Evolutionary conservation across 139 green algal genomes (phyloP), one percentile per base, ranked within the genome.

Genomic region (Haematococcus lacustris): DNA sequence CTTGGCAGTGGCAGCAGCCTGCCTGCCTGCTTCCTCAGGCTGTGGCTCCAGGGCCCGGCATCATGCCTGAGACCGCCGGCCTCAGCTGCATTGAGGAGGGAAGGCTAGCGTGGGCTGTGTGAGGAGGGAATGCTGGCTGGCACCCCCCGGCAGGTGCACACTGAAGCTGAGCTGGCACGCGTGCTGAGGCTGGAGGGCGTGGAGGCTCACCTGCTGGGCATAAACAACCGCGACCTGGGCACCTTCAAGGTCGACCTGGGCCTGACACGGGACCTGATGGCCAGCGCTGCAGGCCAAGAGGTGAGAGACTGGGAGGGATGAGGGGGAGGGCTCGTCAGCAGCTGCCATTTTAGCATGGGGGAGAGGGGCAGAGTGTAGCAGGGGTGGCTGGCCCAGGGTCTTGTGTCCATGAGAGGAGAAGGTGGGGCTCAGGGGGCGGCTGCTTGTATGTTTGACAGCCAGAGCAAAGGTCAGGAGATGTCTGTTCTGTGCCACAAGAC

Each of bases 221-320:
- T 99, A 86, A 99, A 99, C 87, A 98, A 98, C 88, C 86, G 83
- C 33, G 89, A 98, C 86, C 86, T 99, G 74, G 81, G 87, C 39
- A 98, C 93, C 21, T 99, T 99, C 80, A 89, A 97, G 85, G 91
- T 98, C 37, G 90, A 97, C 78, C 85, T 98, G 41, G 68, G 78
- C 21, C 89, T 87, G 74, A 98, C 91, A 7, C 61, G 85, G 70
- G 51, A 77, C 9, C 90, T 98, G 71, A 93, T 98, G 89, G 82
- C 85, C 33, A 92, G 86, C 38, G 57, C 83, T 30, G 70, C 85
- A 64, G 94, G 94, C 0, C 73, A 93, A 74, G 57, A 95, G 76
- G 89, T 94, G 68, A 64, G 53, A 57, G 13, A 57, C 21, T 28
- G 21, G 21, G 47, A 13, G 47, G 47, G 13, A 28, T 57, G 47